Conservation (phyloP, 208 protist species). For the Crithidia bombi region DNA sequence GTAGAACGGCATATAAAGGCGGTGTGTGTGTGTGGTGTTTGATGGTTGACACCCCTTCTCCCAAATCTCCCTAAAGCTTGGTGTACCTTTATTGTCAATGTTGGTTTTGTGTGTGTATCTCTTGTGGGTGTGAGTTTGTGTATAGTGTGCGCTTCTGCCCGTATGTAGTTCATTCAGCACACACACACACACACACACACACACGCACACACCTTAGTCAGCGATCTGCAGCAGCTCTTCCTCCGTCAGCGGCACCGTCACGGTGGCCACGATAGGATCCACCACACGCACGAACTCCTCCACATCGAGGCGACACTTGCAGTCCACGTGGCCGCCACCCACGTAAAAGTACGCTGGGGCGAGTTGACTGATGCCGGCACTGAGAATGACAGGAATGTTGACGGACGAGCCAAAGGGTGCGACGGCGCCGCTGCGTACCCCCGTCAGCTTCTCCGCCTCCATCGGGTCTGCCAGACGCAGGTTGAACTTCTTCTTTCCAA, state of each 20-base stretch:
- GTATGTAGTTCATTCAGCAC: no score
- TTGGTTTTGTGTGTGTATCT: no score
- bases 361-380: conserved; percentile 48
- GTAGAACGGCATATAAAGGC: no score
- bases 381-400: conserved; percentile 79
- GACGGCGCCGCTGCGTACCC: conserved; percentile 76
- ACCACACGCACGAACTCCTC: conserved; percentile 66
- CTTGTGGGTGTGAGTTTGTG: no score
- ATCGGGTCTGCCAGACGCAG: conserved; percentile 72
- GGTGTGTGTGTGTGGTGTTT: no score
- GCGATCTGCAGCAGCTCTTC: conserved; percentile 66
- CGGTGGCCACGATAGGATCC: conserved; percentile 61
- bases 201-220: conserved; percentile 29
- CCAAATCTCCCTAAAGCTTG: no score
- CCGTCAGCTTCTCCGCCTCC: conserved; percentile 61
- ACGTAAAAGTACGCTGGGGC: conserved; percentile 68
- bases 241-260: conserved; percentile 66
- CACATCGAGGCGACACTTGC: conserved; percentile 74
- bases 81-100: no score
- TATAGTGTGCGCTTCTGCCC: no score
- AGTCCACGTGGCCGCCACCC: conserved; percentile 85
- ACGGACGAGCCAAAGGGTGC: conserved; percentile 60
- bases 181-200: no score
- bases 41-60: no score
- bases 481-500: conserved; percentile 91